These are phyloP conservation scores for Chytriomyces confervae DNA, from an alignment of 192 early-diverging fungal genomes.

Conservation along the genomic window DNA sequence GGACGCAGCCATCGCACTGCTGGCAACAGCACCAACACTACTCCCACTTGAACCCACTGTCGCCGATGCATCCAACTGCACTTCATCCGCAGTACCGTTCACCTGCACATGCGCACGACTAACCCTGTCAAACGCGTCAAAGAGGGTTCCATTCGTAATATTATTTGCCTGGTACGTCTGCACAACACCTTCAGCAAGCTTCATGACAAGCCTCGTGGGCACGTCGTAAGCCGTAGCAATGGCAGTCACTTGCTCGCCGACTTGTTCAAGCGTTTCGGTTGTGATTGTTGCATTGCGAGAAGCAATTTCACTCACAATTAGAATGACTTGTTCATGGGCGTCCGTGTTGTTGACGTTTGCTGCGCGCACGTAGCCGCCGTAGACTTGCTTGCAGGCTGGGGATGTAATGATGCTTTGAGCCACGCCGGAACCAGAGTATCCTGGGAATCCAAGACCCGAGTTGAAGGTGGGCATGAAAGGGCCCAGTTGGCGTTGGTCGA, in stretches of 20 bases:
- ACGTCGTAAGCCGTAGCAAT: background rate
- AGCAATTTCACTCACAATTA: background rate
- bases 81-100: too few species aligned
- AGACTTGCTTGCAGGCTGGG: background rate
- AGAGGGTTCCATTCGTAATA: background rate
- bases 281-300: background rate
- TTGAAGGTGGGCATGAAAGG: background rate
- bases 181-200: background rate
- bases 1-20: too few species aligned
- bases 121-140: background rate
- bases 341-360: background rate
- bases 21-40: too few species aligned
- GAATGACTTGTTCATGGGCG: background rate
- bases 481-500: background rate
- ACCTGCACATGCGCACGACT: background rate
- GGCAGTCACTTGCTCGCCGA: background rate
- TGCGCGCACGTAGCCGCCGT: background rate
- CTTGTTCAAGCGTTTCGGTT: background rate
- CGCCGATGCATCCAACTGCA: too few species aligned
- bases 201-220: background rate
- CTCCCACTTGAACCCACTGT: too few species aligned
- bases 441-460: background rate
- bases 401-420: background rate
- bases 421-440: background rate
- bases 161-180: background rate